A percentile compares a stretch with the other conserved stretches of the same genome.
phyloP scores from a whole-genome alignment of 441 rosid species.

The Rhodomyrtus psidioides region DNA sequence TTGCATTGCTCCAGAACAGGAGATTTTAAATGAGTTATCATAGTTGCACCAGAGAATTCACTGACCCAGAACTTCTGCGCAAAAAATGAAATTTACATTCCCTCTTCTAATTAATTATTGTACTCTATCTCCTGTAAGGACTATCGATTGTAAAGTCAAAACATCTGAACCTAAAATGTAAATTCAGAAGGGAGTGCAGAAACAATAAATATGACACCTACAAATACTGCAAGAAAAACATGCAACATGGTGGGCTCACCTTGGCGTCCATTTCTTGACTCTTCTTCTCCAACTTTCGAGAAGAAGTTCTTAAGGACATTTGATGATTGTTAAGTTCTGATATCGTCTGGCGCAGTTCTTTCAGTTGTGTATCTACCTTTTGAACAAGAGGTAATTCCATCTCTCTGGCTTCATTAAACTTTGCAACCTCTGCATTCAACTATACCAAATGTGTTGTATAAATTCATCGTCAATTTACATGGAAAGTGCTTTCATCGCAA shows the following conservation, averaged over 20 bases:
- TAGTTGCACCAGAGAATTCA: not conserved
- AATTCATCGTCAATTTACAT: not conserved
- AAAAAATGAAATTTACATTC: not conserved
- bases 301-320: constrained; percentile 44
- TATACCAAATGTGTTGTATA: constrained; percentile 15
- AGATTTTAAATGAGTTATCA: not conserved
- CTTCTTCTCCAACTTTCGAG: constrained; percentile 54
- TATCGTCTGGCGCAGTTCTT: constrained; percentile 53
- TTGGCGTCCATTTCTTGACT: constrained; percentile 47
- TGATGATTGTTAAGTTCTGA: constrained; percentile 66
- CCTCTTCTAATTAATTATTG: not conserved
- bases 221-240: not conserved
- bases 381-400: constrained; percentile 65
- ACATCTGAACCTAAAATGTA: not conserved
- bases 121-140: not conserved
- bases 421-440: constrained; percentile 72
- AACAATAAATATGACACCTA: not conserved
- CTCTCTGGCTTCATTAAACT: constrained; percentile 50
- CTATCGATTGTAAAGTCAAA: not conserved
- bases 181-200: not conserved
- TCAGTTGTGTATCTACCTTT: constrained; percentile 48
- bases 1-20: not conserved
- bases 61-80: not conserved
- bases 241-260: constrained; percentile 24
- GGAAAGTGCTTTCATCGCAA: not conserved